Percentiles rank a stretch among this genome's conserved stretches.
Conservation (phyloP, 441 rosid species). For the Omphalea diandra region DNA sequence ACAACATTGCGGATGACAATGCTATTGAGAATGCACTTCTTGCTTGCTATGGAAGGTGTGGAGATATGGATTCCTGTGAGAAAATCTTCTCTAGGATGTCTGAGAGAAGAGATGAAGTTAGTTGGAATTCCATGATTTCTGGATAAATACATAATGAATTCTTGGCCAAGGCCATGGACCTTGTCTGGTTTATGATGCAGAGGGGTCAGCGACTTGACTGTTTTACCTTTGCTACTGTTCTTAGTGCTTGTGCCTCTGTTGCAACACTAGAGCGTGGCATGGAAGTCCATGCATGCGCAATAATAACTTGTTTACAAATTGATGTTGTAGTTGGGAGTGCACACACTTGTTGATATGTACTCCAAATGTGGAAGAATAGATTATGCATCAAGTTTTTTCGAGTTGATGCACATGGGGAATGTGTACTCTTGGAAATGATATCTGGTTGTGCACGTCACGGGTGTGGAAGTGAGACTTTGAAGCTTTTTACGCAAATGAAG, state of each 20-base stretch:
- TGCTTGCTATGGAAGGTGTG: conserved; percentile 81
- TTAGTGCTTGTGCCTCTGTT: conserved; percentile 90
- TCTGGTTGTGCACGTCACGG: conserved; percentile 90
- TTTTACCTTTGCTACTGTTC: conserved; percentile 87
- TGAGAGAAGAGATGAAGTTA: conserved; percentile 72
- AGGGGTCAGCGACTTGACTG: conserved; percentile 66
- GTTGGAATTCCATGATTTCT: conserved; percentile 90
- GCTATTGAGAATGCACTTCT: conserved; percentile 78
- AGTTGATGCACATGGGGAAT: conserved; percentile 63
- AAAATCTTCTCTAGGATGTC: conserved; percentile 73
- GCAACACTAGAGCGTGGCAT: conserved; percentile 89
- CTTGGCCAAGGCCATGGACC: conserved; percentile 69
- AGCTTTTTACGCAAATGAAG: conserved; percentile 64
- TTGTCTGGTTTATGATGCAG: conserved; percentile 76
- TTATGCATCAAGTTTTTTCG: conserved; percentile 73
- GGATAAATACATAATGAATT: conserved; percentile 76
- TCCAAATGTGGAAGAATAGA: conserved; percentile 88
- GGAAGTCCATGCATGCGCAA: conserved; percentile 85
- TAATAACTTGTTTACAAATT: conserved; percentile 66
- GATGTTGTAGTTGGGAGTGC: conserved; percentile 96
- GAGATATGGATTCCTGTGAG: conserved; percentile 70
- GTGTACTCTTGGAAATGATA: conserved; percentile 94
- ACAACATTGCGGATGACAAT: conserved; percentile 40
- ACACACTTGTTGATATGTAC: conserved; percentile 85
- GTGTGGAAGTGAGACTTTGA: conserved; percentile 60